These are phyloP conservation scores for Globisporangium perplexum DNA, from an alignment of 352 stramenopile species.

Conservation along the genomic window DNA sequence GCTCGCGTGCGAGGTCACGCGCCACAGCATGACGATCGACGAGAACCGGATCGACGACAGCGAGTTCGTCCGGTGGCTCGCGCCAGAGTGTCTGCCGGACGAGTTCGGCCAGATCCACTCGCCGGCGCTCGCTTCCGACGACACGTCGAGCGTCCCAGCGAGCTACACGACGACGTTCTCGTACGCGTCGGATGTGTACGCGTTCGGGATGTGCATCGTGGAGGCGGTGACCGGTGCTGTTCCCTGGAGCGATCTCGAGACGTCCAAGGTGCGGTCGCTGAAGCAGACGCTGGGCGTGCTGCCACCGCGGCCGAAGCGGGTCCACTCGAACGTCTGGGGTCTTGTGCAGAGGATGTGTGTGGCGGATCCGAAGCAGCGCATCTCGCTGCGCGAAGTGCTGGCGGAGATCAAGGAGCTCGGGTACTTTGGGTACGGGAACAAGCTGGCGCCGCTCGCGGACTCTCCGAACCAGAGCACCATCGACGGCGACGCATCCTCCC, in stretches of 20 bases:
- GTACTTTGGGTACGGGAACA: constrained; percentile 24
- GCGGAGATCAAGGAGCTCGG: constrained; percentile 40
- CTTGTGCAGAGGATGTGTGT: constrained; percentile 66
- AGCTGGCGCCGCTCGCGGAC: constrained; percentile 12
- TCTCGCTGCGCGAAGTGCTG: constrained; percentile 42
- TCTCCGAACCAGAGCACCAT: constrained; percentile 11
- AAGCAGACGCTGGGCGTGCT: constrained; percentile 48
- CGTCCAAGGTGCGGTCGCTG: constrained; percentile 37
- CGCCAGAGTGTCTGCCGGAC: constrained; percentile 51
- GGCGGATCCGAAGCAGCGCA: constrained; percentile 32
- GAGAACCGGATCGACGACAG: constrained; percentile 28
- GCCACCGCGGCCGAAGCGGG: constrained; percentile 36
- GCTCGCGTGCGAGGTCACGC: constrained; percentile 23
- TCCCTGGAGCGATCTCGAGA: constrained; percentile 44
- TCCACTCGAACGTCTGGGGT: constrained; percentile 39
- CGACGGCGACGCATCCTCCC: not conserved
- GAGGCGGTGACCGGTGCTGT: constrained; percentile 46
- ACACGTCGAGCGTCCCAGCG: constrained; percentile 8
- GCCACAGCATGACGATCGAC: constrained; percentile 32
- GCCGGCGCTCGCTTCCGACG: constrained; percentile 15
- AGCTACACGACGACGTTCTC: constrained; percentile 19
- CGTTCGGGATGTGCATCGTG: constrained; percentile 78
- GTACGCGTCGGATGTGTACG: constrained; percentile 58
- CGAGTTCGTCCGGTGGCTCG: constrained; percentile 61
- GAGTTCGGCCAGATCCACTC: constrained; percentile 23